These are phyloP conservation scores for Aspergillus panamensis DNA, from an alignment of 495 filamentous ascomycete species.

Conservation along the genomic window DNA sequence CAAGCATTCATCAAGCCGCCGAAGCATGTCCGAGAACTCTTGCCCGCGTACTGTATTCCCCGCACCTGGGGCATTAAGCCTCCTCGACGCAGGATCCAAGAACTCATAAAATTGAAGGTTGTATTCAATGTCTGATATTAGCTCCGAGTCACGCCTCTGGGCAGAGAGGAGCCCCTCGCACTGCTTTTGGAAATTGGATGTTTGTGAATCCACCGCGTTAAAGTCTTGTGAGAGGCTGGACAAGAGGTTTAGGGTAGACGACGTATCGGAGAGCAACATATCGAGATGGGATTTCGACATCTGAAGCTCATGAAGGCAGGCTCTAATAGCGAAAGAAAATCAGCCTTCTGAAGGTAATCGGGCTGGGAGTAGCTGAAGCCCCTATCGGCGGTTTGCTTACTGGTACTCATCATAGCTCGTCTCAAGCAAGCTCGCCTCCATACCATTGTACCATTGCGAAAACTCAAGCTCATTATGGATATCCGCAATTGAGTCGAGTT, in stretches of 20 bases:
- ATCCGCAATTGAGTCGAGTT: conserved; percentile 24
- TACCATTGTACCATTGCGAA: conserved; percentile 55
- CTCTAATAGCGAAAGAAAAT: conserved; percentile 38
- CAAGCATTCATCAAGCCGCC: conserved; percentile 81
- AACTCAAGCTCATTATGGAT: conserved; percentile 57
- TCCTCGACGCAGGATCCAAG: conserved; percentile 82
- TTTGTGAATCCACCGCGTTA: conserved; percentile 80
- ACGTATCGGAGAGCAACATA: conserved; percentile 70
- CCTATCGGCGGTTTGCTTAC: conserved; percentile 46
- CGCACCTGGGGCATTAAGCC: conserved; percentile 88
- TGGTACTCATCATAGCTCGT: conserved; percentile 82
- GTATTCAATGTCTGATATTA: conserved; percentile 77
- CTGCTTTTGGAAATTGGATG: conserved; percentile 82
- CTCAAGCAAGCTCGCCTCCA: conserved; percentile 66
- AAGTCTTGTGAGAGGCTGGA: conserved; percentile 78
- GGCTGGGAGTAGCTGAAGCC: no score
- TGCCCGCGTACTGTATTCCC: conserved; percentile 74
- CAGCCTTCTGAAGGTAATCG: conserved; percentile 7
- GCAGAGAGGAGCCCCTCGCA: conserved; percentile 81
- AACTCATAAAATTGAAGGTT: conserved; percentile 90
- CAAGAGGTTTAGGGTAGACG: conserved; percentile 68
- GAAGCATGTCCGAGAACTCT: conserved; percentile 80
- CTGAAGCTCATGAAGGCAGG: conserved; percentile 74
- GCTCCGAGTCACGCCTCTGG: conserved; percentile 66
- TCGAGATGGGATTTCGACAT: conserved; percentile 77